Conservation (phyloP, 768 basidiomycete species). For the Hygrophorus pudorinus region DNA sequence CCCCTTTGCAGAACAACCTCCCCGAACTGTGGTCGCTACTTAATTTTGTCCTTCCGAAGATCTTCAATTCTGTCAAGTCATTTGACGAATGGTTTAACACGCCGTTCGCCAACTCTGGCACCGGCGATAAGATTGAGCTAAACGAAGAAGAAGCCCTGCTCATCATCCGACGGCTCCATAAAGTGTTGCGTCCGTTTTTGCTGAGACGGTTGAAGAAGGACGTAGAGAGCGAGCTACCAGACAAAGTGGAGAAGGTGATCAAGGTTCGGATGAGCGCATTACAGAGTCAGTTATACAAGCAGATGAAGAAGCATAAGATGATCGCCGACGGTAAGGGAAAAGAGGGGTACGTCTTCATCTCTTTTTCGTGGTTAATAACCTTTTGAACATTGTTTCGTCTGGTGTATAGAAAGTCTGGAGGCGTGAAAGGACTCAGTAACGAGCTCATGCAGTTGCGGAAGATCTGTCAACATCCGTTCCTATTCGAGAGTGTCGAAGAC, state of each 20-base stretch:
- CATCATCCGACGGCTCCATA: constrained; percentile 92
- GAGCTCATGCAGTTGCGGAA: constrained; percentile 98
- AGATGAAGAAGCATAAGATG: constrained; percentile 98
- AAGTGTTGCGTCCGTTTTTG: constrained; percentile 92
- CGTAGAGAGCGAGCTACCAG: constrained; percentile 90
- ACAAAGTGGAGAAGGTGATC: constrained; percentile 97
- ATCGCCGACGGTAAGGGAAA: constrained; percentile 72
- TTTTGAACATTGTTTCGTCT: constrained; percentile 2
- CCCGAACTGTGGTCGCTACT: constrained; percentile 93
- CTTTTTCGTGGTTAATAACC: neutral
- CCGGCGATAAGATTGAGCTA: constrained; percentile 94
- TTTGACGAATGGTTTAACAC: constrained; percentile 99
- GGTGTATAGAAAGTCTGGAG: constrained; percentile 48
- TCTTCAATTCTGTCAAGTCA: constrained; percentile 98
- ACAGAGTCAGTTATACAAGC: constrained; percentile 89
- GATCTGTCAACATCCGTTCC: constrained; percentile 96
- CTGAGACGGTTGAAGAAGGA: constrained; percentile 91
- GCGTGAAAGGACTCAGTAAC: constrained; percentile 86
- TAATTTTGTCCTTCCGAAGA: constrained; percentile 89
- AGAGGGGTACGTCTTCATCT: constrained; percentile 49
- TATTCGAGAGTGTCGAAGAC: constrained; percentile 93
- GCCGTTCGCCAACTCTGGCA: constrained; percentile 97
- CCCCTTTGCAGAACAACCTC: constrained; percentile 93
- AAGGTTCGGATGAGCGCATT: constrained; percentile 91
- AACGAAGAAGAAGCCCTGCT: constrained; percentile 99